Percentiles rank a stretch among this genome's conserved stretches.
Conservation (phyloP, 371 early-diverging fungal genomes). For the Mortierella sp. region DNA sequence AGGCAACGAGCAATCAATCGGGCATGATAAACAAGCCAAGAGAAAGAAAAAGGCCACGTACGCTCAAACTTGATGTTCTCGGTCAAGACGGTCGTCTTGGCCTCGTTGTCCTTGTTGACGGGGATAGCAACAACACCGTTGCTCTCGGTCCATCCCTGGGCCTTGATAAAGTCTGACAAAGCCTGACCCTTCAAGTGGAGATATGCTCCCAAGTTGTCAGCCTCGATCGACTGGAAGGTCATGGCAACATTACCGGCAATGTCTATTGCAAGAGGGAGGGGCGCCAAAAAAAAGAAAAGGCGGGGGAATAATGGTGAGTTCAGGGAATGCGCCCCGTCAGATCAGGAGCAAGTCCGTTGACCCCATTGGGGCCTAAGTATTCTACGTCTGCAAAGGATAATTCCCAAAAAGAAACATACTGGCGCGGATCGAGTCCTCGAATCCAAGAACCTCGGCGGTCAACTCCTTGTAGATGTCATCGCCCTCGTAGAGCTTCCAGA, state of each 20-base stretch:
- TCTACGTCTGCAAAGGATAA: background rate
- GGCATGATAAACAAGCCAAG: background rate
- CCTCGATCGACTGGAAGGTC: conserved; percentile 86
- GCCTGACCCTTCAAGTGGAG: conserved; percentile 81
- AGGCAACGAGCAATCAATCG: background rate
- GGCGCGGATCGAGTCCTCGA: conserved; percentile 81
- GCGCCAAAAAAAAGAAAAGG: background rate
- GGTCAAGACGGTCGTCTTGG: conserved; percentile 86
- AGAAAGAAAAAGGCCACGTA: conserved; percentile 17
- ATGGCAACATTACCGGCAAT: conserved; percentile 81
- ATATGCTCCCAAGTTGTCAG: conserved; percentile 69
- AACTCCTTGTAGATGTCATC: conserved; percentile 71
- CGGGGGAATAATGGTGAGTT: background rate
- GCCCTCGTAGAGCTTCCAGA: conserved; percentile 79
- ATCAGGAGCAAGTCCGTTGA: background rate
- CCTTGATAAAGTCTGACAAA: conserved; percentile 70
- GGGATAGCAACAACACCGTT: conserved; percentile 81
- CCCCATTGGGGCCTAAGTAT: too few species aligned
- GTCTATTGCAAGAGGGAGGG: conserved; percentile 22
- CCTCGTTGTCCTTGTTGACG: conserved; percentile 84
- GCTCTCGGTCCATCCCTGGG: conserved; percentile 78
- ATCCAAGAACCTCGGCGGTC: conserved; percentile 77
- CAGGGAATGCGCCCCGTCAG: background rate
- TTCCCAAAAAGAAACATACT: conserved; percentile 28
- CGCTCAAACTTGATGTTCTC: conserved; percentile 92